These are phyloP conservation scores for Alloteropsis angusta DNA, from an alignment of 202 grass and related monocot species.

Conservation along the genomic window DNA sequence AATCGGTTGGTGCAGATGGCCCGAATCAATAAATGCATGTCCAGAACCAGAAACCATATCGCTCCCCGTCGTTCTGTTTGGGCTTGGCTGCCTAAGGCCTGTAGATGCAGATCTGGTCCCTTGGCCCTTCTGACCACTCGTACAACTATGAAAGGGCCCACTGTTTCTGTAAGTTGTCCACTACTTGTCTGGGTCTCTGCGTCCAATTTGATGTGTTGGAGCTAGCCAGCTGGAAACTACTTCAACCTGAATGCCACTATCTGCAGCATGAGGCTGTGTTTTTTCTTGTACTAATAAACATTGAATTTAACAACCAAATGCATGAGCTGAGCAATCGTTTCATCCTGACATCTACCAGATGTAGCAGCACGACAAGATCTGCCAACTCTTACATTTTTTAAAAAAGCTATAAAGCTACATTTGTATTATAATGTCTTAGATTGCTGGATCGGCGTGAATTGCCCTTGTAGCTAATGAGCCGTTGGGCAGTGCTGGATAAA, in stretches of 20 bases:
- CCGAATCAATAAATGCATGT: conserved; percentile 50
- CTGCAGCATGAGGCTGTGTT: not conserved
- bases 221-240: conserved; percentile 32
- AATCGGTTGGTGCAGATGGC: conserved; percentile 30
- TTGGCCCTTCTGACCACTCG: conserved; percentile 40
- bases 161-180: conserved; percentile 43
- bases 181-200: conserved; percentile 32
- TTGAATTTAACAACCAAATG: not conserved
- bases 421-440: not conserved
- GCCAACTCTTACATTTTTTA: not conserved
- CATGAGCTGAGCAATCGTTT: not conserved
- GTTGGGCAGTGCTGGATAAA: not conserved
- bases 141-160: conserved; percentile 43
- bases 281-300: not conserved
- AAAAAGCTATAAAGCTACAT: not conserved
- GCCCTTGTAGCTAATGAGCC: not conserved
- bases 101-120: conserved; percentile 63
- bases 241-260: conserved; percentile 9
- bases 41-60: conserved; percentile 40
- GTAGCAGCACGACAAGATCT: not conserved
- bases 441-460: not conserved
- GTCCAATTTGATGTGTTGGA: conserved; percentile 26
- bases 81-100: conserved; percentile 50
- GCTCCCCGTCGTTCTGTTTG: conserved; percentile 27
- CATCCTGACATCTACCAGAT: not conserved